Evolutionary conservation across 2,329 filamentous ascomycete genomes (phyloP), one percentile per base, ranked within the genome.

Genomic region (Ambrosiella beaveri): DNA sequence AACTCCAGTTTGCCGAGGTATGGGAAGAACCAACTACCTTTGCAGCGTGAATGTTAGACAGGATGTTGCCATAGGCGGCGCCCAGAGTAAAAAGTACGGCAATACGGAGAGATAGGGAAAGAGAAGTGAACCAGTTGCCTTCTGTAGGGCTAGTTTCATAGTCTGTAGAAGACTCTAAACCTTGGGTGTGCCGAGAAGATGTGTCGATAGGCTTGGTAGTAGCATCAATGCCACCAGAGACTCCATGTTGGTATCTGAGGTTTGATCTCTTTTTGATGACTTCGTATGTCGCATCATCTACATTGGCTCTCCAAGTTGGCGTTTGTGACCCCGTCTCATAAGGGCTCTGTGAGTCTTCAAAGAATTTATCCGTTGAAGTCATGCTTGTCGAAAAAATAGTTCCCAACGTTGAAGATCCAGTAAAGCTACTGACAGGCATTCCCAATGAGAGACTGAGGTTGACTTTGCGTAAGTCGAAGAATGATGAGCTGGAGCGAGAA

Each of bases 351-450:
- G 75, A 69, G 62, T 83, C 81, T 63, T 81, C 65, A 57, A 68
- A 68, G 59, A 67, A 66, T 65, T 74, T 69, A 63, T 77, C 71
- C 62, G 70, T 69, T 50, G 78, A 73, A 59, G 78, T 78, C 38
- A 77, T 76, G 0, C 80, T 79, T 6, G 81, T 82, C 9, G 82
- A 83, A 73, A 95, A 98, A 65, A 98, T 98, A 57, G 93, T 91
- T 64, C 85, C 86, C 4, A 98, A 78, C 0, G 93, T 95, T 1
- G 88, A 90, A 8, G 86, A 84, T 3, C 88, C 95, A 11, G 36
- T 56, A 37, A 51, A 41, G 37, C 53, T 54, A 38, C 44, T 44
- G 3, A 40, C n/a, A 8, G 39, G 45, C 7, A 35, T 11, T 8
- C 27, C 54, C 7, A 57, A 37, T 15, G 40, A 53, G 61, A 98